Evolutionary conservation across 305 asterid species (phyloP).

Genomic region (Salvia sclarea): DNA sequence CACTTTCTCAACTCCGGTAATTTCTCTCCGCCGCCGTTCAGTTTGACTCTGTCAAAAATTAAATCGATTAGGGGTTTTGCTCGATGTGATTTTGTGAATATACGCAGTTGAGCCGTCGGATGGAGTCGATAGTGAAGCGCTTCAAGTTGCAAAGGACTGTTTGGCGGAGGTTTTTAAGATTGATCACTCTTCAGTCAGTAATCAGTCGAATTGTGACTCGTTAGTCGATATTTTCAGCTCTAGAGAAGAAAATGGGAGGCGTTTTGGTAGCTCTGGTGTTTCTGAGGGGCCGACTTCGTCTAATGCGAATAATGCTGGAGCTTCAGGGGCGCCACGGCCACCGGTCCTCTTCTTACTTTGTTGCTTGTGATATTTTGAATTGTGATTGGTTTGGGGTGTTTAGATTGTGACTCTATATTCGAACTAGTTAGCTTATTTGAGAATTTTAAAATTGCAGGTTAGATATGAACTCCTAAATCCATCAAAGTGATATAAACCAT

Average conservation of each 20-base stretch:
- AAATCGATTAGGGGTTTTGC: neutral
- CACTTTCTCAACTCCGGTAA: conserved; percentile 72
- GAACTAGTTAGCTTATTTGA: neutral
- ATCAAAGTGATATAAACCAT: neutral
- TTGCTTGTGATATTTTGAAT: neutral
- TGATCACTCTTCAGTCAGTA: conserved; percentile 50
- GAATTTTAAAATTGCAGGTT: neutral
- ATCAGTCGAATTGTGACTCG: conserved; percentile 47
- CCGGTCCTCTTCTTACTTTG: conserved; percentile 32
- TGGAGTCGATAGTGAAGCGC: conserved; percentile 67
- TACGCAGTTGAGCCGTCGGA: conserved; percentile 70
- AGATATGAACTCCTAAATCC: neutral
- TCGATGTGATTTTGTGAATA: neutral
- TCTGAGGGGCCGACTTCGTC: conserved; percentile 48
- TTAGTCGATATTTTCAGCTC: conserved; percentile 64
- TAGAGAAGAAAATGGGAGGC: conserved; percentile 27
- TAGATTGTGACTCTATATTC: too few species aligned
- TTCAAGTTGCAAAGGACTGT: conserved; percentile 81
- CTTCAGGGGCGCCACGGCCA: conserved; percentile 32
- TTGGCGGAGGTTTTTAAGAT: conserved; percentile 72
- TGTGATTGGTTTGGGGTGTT: neutral
- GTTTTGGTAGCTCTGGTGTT: conserved; percentile 33
- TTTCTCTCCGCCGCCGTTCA: conserved; percentile 9
- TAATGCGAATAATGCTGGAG: conserved; percentile 38
- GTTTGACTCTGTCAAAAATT: conserved; percentile 22